Percentiles rank a stretch among this genome's conserved stretches.
These are phyloP conservation scores for Coccinonectria pachysandricola DNA, from an alignment of 2,329 filamentous ascomycete species.

Conservation along the genomic window DNA sequence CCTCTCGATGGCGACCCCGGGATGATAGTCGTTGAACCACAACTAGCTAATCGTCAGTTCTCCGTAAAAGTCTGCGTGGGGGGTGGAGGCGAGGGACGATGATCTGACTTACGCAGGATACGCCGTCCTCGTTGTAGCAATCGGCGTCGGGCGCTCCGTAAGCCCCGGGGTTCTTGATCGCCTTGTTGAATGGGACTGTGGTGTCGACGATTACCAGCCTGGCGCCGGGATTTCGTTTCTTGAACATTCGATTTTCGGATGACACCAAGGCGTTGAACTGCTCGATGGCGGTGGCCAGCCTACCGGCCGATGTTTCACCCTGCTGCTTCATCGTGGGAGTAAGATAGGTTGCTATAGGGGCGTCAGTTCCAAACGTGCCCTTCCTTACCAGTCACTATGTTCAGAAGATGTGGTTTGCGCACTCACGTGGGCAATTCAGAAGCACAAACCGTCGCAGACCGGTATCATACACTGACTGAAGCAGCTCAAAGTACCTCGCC, in stretches of 20 bases:
- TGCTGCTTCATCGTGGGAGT: constrained; percentile 24
- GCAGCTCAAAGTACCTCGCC: constrained; percentile 30
- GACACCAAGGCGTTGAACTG: constrained; percentile 28
- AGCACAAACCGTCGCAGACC: constrained; percentile 50
- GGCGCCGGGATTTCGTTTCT: constrained; percentile 22
- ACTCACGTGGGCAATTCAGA: constrained; percentile 43
- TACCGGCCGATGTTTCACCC: constrained; percentile 13
- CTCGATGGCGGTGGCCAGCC: constrained; percentile 24
- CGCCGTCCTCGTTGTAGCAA: constrained; percentile 31
- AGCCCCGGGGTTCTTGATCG: constrained; percentile 28
- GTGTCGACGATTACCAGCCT: constrained; percentile 30
- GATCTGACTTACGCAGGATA: constrained; percentile 29
- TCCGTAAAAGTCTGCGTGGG: no score
- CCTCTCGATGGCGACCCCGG: constrained; percentile 28
- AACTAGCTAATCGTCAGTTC: constrained; percentile 14
- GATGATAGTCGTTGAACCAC: constrained; percentile 36
- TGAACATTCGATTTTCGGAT: constrained; percentile 22
- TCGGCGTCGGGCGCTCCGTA: constrained; percentile 33
- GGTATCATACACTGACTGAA: constrained; percentile 36
- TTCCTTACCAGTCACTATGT: not conserved
- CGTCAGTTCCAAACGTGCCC: no score
- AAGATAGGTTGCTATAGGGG: constrained; percentile 26
- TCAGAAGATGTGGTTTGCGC: rapidly evolving
- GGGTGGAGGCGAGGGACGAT: rapidly evolving
- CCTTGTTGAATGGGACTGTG: constrained; percentile 28